These are phyloP conservation scores for Aureobasidium sp. DNA, from an alignment of 2,329 filamentous ascomycete species.

Conservation along the genomic window DNA sequence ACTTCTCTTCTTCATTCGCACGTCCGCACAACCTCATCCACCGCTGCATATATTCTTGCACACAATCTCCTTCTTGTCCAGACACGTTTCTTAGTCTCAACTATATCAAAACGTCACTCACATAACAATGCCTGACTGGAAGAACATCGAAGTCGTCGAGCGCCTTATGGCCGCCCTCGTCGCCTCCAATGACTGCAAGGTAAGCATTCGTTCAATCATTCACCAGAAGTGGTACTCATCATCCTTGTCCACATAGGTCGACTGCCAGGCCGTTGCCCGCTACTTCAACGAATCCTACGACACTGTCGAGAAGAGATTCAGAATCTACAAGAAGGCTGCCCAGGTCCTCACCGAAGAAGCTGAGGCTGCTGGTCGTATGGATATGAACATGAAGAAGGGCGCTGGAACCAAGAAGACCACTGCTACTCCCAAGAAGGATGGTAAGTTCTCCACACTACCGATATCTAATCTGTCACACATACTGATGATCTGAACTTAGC, in stretches of 20 bases:
- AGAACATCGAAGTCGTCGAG: background rate
- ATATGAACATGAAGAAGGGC: conserved; percentile 8
- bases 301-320: conserved; percentile 3
- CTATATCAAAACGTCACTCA: background rate
- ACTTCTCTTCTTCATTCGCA: background rate
- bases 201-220: background rate
- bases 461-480: background rate
- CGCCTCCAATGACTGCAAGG: conserved; percentile 11
- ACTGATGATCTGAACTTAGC: background rate
- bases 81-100: background rate
- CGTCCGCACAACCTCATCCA: background rate
- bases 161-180: conserved; percentile 8
- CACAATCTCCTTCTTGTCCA: background rate
- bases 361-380: conserved; percentile 6
- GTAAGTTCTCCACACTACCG: background rate
- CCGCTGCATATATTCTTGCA: background rate
- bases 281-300: conserved; percentile 12
- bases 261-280: conserved; percentile 7
- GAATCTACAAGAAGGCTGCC: conserved; percentile 7
- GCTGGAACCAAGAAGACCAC: background rate
- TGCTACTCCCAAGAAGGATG: background rate
- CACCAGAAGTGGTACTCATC: background rate
- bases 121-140: conserved; percentile 13
- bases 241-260: background rate
- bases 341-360: background rate